These are phyloP conservation scores for Hordeum marinum DNA, from an alignment of 176 grass and related monocot genomes.

Conservation along the genomic window DNA sequence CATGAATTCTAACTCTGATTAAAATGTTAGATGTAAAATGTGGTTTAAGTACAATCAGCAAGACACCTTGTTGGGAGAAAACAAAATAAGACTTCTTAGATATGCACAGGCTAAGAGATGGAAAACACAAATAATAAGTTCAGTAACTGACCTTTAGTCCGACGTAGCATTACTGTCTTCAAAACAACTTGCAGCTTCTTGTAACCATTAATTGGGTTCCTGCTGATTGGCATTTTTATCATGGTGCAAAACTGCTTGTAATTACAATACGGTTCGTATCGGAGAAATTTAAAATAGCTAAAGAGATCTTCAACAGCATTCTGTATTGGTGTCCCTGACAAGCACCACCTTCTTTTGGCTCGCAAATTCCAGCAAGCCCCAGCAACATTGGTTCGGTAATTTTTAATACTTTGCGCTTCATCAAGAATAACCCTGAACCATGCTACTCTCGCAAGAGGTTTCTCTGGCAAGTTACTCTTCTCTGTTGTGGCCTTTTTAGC, in stretches of 20 bases:
- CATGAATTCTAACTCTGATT: background rate
- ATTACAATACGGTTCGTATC: constrained; percentile 76
- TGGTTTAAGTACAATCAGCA: background rate
- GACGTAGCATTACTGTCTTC: constrained; percentile 96
- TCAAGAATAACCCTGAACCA: constrained; percentile 99
- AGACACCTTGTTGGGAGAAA: background rate
- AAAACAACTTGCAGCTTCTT: constrained; percentile 92
- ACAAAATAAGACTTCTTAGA: background rate
- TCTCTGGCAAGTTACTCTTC: constrained; percentile 55
- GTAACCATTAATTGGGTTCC: constrained; percentile 73
- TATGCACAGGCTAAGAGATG: background rate
- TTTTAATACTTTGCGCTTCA: constrained; percentile 99
- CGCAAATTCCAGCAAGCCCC: constrained; percentile 94
- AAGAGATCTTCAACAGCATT: constrained; percentile 96
- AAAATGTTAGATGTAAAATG: background rate
- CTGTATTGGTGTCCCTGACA: constrained; percentile 98
- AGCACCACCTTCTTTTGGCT: constrained; percentile 99
- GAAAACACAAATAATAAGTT: background rate
- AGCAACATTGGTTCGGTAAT: constrained; percentile 91
- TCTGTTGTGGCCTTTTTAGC: constrained; percentile 37
- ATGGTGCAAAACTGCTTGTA: constrained; percentile 74
- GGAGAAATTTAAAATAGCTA: constrained; percentile 97
- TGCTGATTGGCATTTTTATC: constrained; percentile 88
- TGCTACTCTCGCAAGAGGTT: constrained; percentile 84
- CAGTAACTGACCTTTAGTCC: constrained; percentile 80